phyloP scores from a whole-genome alignment of 805 yeast genomes.

The Lachancea quebecensis region DNA sequence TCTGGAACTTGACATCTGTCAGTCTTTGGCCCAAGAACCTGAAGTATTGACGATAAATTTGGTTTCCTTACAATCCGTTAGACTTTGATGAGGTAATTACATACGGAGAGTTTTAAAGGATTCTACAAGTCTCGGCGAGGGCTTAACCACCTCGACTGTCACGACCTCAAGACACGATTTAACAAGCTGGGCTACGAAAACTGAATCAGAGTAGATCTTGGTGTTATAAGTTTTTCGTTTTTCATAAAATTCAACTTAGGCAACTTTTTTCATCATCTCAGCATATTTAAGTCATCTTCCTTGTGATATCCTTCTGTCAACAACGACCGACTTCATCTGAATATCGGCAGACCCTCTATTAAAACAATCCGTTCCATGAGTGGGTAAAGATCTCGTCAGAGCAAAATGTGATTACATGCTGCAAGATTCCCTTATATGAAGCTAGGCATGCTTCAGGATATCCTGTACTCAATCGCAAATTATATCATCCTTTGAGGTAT shows the following conservation, averaged over 20 bases:
- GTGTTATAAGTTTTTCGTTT: slow-evolving; percentile 33
- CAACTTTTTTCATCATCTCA: slow-evolving; percentile 34
- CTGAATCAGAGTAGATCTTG: slow-evolving; percentile 38
- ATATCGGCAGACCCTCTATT: slow-evolving; percentile 1
- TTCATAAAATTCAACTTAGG: slow-evolving; percentile 29
- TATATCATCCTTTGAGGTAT: slow-evolving; percentile 39
- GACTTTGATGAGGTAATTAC: too few relatives aligned
- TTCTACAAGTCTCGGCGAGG: too few relatives aligned
- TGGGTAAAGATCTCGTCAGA: slow-evolving; percentile 17
- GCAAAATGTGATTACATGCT: slow-evolving; percentile 32
- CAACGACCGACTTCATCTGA: slow-evolving; percentile 14
- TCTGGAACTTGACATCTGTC: slow-evolving; percentile 27
- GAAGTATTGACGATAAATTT: too few relatives aligned
- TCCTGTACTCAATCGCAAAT: slow-evolving; percentile 46
- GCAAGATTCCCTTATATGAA: slow-evolving; percentile 32
- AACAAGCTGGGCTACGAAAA: neutral
- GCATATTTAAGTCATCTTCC: neutral
- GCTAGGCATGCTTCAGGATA: slow-evolving; percentile 44
- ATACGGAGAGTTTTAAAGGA: too few relatives aligned
- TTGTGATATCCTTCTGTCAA: slow-evolving; percentile 5
- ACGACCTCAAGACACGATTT: too few relatives aligned
- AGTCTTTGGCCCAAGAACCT: neutral
- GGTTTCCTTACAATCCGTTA: too few relatives aligned
- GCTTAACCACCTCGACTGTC: too few relatives aligned
- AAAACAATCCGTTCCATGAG: neutral